Conservation (phyloP, 257 asterid genomes). For the Capsicum pubescens region DNA sequence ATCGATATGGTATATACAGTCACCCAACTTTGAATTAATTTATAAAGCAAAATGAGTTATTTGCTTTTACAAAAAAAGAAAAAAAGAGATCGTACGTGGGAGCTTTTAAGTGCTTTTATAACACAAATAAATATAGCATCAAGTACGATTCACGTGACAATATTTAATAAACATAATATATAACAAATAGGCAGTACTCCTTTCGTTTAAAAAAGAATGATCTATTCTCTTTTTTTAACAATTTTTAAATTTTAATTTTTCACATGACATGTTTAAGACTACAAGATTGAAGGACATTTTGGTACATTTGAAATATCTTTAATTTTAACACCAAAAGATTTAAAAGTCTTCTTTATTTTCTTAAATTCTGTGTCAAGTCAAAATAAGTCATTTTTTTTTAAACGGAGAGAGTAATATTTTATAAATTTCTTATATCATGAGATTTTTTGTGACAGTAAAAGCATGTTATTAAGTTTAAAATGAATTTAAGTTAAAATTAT, state of each 20-base stretch:
- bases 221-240: too few relatives aligned
- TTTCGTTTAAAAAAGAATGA: too few relatives aligned
- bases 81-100: not conserved
- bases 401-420: too few relatives aligned
- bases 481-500: not conserved
- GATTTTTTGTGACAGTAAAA: not conserved
- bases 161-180: not conserved
- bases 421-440: not conserved
- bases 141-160: not conserved
- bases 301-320: too few relatives aligned
- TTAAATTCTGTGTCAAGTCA: too few relatives aligned
- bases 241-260: too few relatives aligned
- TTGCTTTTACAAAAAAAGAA: not conserved
- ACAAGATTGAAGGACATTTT: too few relatives aligned
- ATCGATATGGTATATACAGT: not conserved
- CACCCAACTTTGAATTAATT: not conserved
- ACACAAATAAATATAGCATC: not conserved
- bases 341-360: too few relatives aligned
- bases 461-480: not conserved
- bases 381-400: too few relatives aligned
- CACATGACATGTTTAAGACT: too few relatives aligned
- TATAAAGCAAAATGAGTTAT: not conserved
- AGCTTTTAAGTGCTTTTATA: not conserved
- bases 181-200: too few relatives aligned
- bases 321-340: too few relatives aligned